These are phyloP conservation scores for Nasturtium officinale DNA, from an alignment of 345 rosid species.

Conservation along the genomic window DNA sequence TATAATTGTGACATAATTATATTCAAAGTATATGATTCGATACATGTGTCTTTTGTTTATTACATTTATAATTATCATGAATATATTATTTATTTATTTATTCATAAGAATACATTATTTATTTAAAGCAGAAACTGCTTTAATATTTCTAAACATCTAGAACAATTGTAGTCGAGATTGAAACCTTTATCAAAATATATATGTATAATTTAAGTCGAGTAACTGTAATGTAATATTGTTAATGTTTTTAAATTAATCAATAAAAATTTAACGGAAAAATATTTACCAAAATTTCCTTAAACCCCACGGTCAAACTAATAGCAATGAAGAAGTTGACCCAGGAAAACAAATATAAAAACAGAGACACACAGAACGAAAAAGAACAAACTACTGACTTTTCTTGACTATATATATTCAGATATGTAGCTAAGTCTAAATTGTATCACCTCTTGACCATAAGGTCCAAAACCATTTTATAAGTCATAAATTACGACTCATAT, in stretches of 20 bases:
- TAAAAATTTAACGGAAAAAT: too few species aligned
- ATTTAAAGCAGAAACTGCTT: not conserved
- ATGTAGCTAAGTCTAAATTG: not conserved
- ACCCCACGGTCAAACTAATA: not conserved
- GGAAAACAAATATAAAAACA: not conserved
- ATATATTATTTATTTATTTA: not conserved
- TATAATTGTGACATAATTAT: not conserved
- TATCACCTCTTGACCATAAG: not conserved
- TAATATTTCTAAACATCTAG: too few species aligned
- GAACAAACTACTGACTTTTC: not conserved
- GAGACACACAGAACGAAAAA: not conserved
- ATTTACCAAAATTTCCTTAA: not conserved
- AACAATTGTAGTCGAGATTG: too few species aligned
- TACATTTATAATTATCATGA: not conserved
- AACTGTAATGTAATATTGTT: too few species aligned
- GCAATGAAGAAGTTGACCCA: not conserved
- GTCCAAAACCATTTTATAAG: slow-evolving; percentile 14
- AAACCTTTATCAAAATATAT: too few species aligned
- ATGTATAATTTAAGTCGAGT: too few species aligned
- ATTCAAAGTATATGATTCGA: not conserved
- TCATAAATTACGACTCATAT: not conserved
- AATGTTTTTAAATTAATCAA: too few species aligned
- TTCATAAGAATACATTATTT: too few species aligned
- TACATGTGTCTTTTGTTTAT: not conserved
- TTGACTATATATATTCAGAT: not conserved